Evolutionary conservation across 108 stramenopile species (phyloP), one percentile per base, ranked within the genome.

Genomic region (Cyclotella cryptica): DNA sequence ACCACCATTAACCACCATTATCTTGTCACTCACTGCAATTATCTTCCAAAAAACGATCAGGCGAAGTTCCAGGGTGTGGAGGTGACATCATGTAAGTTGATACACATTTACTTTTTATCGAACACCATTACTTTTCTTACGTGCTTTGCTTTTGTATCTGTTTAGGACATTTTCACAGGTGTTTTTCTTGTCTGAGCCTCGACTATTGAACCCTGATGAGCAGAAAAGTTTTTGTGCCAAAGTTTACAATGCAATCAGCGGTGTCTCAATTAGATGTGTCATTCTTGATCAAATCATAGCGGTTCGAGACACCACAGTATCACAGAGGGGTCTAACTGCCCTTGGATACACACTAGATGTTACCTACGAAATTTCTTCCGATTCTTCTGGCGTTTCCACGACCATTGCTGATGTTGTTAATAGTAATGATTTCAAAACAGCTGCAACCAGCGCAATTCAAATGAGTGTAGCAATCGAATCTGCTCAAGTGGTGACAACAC

Each of bases 191-290:
- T 29, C 59, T 8, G 70, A 77, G 60, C 49, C 69, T 17, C 22
- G 77, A 62, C 59, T 71, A 42, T 41, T 77, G 39, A 71, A 9
- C 24, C 69, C 69, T 0, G 77, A 77, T n/a, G 77, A 77, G 35
- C 77, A 77, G 29, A 71, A 53, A 59, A 18, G 40, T 45, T 71
- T 71, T 55, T 71, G 69, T 41, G 21, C 21, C 9, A 53, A 39
- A 66, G 74, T 75, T 27, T 24, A 29, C 8, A 43, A 24, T 10
- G 43, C 44, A 21, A 30, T 67, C 5, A 46, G 13, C 10, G 43
- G 17, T 27, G 17, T 67, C 22, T 18, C 45, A n/a, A 21, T 71
- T 7, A 57, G 52, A 10, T 77, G 77, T 60, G 47, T 77, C 15
- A 77, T 71, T 40, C 15, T 51, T 19, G 19, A 30, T 30, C 77